Evolutionary conservation across 306 rosid genomes (phyloP).

Genomic region (Lotus japonicus): DNA sequence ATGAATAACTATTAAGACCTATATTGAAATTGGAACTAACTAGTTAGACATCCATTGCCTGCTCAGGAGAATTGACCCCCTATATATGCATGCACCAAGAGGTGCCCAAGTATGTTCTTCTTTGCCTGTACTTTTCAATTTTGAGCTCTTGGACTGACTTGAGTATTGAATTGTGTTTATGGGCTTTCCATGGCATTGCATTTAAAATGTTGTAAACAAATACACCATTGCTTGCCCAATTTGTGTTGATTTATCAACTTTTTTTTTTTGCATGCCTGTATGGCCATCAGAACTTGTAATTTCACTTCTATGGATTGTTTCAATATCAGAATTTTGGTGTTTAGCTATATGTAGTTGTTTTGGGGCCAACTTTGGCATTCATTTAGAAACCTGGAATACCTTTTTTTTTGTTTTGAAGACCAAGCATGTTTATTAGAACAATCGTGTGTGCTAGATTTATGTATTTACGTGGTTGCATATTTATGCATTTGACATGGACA

Average conservation of each 20-base stretch:
- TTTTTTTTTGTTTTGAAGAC: not conserved
- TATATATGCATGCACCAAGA: too few relatives aligned
- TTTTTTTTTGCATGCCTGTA: not conserved
- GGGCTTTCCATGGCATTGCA: not conserved
- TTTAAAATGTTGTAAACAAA: not conserved
- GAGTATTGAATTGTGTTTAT: too few relatives aligned
- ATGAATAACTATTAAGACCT: too few relatives aligned
- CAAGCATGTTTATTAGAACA: not conserved
- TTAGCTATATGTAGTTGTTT: not conserved
- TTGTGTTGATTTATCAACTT: not conserved
- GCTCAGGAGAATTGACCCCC: too few relatives aligned
- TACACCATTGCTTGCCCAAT: not conserved
- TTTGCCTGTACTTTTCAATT: too few relatives aligned
- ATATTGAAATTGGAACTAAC: too few relatives aligned
- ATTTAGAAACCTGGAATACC: not conserved
- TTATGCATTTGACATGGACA: not conserved
- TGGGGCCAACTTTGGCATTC: not conserved
- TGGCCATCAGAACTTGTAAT: not conserved
- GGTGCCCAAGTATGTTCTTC: too few relatives aligned
- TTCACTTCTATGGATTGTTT: not conserved
- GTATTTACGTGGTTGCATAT: constrained; percentile 5
- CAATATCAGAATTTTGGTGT: not conserved
- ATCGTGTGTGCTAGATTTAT: not conserved
- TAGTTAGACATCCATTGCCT: too few relatives aligned
- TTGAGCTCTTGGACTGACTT: too few relatives aligned